Evolutionary conservation across 495 filamentous ascomycete species (phyloP).

Genomic region (Penicillium pancosmium): DNA sequence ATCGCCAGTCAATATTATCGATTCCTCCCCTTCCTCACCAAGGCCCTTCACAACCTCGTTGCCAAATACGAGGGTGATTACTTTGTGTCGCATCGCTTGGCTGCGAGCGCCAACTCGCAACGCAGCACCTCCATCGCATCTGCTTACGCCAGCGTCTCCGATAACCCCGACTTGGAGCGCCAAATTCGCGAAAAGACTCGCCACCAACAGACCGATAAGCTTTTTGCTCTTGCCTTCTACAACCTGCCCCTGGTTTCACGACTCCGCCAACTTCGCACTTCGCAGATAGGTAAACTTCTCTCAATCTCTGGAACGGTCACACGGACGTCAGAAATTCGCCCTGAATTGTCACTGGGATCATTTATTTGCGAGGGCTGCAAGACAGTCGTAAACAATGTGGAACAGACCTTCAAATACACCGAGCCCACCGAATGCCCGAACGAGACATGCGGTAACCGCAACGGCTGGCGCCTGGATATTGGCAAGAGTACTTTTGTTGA

Average conservation of each 20-base stretch:
- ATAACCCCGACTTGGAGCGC: constrained; percentile 45
- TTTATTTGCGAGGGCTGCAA: constrained; percentile 90
- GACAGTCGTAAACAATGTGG: constrained; percentile 80
- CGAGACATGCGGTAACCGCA: constrained; percentile 82
- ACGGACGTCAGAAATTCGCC: constrained; percentile 92
- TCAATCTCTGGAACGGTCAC: constrained; percentile 97
- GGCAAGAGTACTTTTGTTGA: constrained; percentile 97
- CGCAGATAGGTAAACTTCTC: constrained; percentile 87
- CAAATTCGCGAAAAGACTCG: constrained; percentile 61
- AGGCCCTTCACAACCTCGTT: constrained; percentile 89
- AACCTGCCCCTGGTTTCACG: constrained; percentile 93
- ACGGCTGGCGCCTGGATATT: constrained; percentile 92
- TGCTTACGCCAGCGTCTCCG: constrained; percentile 66
- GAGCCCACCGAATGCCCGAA: constrained; percentile 97
- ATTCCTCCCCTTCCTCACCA: constrained; percentile 89
- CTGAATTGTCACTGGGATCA: constrained; percentile 88
- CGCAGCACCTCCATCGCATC: constrained; percentile 68
- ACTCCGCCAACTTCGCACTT: constrained; percentile 83
- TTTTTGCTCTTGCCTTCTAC: constrained; percentile 95
- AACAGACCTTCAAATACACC: constrained; percentile 97
- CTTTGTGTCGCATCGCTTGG: constrained; percentile 85
- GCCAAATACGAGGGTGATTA: constrained; percentile 93
- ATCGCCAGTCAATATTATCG: constrained; percentile 92
- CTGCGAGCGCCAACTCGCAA: constrained; percentile 61
- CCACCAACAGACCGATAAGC: constrained; percentile 95